Conservation (phyloP, 75 land plant species). For the Adiantum capillusveneris region DNA sequence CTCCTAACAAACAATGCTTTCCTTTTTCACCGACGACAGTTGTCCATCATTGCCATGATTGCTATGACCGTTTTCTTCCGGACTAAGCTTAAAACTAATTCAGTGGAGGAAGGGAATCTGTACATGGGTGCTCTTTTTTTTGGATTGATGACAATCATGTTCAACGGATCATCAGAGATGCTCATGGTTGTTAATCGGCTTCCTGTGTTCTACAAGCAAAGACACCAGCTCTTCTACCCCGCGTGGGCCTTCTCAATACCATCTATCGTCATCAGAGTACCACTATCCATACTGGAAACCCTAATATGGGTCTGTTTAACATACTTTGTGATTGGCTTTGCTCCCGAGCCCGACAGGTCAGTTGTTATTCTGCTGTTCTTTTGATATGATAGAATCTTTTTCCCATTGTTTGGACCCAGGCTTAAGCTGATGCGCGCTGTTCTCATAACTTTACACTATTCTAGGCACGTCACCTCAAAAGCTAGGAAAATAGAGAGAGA, state of each 20-base stretch:
- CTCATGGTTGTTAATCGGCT: slow-evolving; percentile 31
- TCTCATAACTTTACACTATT: too few relatives aligned
- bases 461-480: too few relatives aligned
- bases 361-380: too few relatives aligned
- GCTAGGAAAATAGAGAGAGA: too few relatives aligned
- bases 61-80: slow-evolving; percentile 43
- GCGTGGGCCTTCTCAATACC: slow-evolving; percentile 52
- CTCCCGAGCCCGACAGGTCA: slow-evolving; percentile 59
- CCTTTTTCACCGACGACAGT: slow-evolving; percentile 13
- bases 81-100: slow-evolving; percentile 22
- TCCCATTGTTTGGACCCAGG: too few relatives aligned
- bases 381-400: too few relatives aligned
- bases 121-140: slow-evolving; percentile 41
- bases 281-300: slow-evolving; percentile 30
- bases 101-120: slow-evolving; percentile 24
- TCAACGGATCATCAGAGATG: slow-evolving; percentile 53
- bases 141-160: slow-evolving; percentile 31
- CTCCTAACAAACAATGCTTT: too few relatives aligned
- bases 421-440: background rate
- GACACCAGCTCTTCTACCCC: slow-evolving; percentile 47
- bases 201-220: slow-evolving; percentile 59
- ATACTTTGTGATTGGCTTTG: slow-evolving; percentile 55
- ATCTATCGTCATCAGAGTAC: slow-evolving; percentile 25
- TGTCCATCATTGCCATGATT: slow-evolving; percentile 26
- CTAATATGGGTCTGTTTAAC: slow-evolving; percentile 22